Evolutionary conservation across 1,284 basidiomycete genomes (phyloP), one percentile per base, ranked within the genome.

Genomic region (Anthracocystis setariae): DNA sequence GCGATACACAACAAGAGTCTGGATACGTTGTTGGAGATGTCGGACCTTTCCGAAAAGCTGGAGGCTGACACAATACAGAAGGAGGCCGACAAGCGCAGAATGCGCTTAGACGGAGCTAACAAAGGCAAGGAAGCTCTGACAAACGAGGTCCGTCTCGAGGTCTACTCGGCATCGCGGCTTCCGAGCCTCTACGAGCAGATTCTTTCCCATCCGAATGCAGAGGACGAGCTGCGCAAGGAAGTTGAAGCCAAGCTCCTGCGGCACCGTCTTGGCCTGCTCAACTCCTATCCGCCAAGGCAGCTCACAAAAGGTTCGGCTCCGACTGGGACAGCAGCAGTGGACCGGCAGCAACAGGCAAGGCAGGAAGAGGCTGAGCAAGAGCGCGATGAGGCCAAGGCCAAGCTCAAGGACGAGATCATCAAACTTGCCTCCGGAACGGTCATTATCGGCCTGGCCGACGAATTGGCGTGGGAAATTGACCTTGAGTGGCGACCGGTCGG

Each of bases 401-500:
- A 80, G 17, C 69, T 90, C 13, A 85, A 88, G 3, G 81, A 84
- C n/a, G 89, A 91, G 69, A 85, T 94, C 4, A 86, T 91, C 48
- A 87, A 88, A 7, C 84, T 94, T 46, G 86, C 91, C 1, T 84
- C 87, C 17, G 93, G 92, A 3, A 87, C 89, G 46, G 88, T 94
- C 10, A 84, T 93, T 7, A 85, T 96, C 27, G 85, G 86, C 27
- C 86, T 93, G n/a, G 87, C 88, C 0, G 89, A 94, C 74, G 89
- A 90, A 70, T 74, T 90, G 15, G 91, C 92, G 0, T 96, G 93
- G 93, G 86, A 84, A 32, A 83, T 92, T 18, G 89, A 87, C 66
- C 85, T 98, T 39, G 92, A 98, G 77, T 88, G 89, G 74, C 88
- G 86, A 46, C 90, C 98, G 78, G 86, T 86, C 43, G 87, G 87